phyloP scores from a whole-genome alignment of 1,284 basidiomycete genomes.

The Moniliophthora roreri region DNA sequence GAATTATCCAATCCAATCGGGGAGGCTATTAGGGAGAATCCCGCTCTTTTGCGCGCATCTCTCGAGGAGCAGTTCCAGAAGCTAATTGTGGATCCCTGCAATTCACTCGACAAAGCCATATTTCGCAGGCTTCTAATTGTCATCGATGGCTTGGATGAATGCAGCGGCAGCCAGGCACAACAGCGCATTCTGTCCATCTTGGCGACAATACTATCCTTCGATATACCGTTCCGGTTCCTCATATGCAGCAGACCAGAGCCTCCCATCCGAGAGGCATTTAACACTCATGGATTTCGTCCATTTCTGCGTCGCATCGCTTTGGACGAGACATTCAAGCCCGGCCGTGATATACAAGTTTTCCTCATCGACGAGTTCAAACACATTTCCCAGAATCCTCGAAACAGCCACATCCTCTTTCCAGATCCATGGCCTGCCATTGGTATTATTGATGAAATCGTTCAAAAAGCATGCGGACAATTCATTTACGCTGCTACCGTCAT shows the following conservation, averaged over 20 bases:
- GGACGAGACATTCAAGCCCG: background rate
- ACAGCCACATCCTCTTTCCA: background rate
- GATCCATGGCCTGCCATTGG: slow-evolving; percentile 19
- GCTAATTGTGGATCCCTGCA: slow-evolving; percentile 1
- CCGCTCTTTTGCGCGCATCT: background rate
- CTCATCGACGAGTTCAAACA: background rate
- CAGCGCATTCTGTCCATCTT: background rate
- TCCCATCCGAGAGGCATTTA: slow-evolving; percentile 22
- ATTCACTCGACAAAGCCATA: no score
- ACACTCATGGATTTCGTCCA: background rate
- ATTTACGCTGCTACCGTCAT: slow-evolving; percentile 26
- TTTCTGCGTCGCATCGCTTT: background rate
- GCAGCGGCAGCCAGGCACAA: background rate
- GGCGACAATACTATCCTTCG: background rate
- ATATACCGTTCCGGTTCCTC: slow-evolving; percentile 24
- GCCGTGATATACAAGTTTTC: background rate
- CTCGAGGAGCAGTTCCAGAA: slow-evolving; percentile 5
- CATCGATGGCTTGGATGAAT: slow-evolving; percentile 11
- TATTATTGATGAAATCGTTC: slow-evolving; percentile 19
- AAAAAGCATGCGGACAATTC: slow-evolving; percentile 24
- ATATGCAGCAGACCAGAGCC: slow-evolving; percentile 25
- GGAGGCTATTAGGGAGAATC: background rate
- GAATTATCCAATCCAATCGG: background rate
- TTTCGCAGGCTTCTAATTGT: background rate
- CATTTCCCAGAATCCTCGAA: no score